These are phyloP conservation scores for Carex scoparia DNA, from an alignment of 176 grass and related monocot genomes.

Conservation along the genomic window DNA sequence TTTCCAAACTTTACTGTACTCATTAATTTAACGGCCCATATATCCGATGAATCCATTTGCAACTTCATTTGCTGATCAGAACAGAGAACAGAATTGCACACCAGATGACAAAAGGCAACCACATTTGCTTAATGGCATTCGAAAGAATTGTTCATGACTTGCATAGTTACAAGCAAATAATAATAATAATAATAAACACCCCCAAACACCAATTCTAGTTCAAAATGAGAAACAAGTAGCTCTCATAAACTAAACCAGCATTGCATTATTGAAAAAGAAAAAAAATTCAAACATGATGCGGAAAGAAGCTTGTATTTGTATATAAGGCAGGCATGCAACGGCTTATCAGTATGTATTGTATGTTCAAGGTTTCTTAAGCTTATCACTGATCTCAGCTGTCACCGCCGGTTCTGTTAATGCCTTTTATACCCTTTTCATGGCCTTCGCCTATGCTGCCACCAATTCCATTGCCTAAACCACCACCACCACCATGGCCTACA, in stretches of 20 bases:
- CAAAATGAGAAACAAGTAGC: background rate
- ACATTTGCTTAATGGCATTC: background rate
- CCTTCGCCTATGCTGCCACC: background rate
- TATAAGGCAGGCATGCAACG: background rate
- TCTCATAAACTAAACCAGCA: background rate
- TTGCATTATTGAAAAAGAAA: background rate
- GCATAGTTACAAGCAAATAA: too few species aligned
- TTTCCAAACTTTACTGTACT: background rate
- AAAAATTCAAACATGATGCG: background rate
- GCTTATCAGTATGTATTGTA: background rate
- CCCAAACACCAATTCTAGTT: background rate
- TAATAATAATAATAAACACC: background rate
- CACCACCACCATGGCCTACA: background rate
- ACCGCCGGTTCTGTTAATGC: background rate
- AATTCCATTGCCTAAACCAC: constrained; percentile 1
- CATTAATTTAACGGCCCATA: background rate
- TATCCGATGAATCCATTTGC: too few species aligned
- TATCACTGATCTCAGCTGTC: background rate
- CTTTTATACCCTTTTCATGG: background rate
- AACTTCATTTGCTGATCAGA: too few species aligned
- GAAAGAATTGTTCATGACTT: background rate
- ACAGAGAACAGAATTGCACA: too few species aligned
- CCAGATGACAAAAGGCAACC: too few species aligned
- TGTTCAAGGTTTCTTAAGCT: too few species aligned
- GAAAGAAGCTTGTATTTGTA: background rate